Conservation (phyloP, 352 stramenopile genomes). For the Hyaloperonospora brassicae region DNA sequence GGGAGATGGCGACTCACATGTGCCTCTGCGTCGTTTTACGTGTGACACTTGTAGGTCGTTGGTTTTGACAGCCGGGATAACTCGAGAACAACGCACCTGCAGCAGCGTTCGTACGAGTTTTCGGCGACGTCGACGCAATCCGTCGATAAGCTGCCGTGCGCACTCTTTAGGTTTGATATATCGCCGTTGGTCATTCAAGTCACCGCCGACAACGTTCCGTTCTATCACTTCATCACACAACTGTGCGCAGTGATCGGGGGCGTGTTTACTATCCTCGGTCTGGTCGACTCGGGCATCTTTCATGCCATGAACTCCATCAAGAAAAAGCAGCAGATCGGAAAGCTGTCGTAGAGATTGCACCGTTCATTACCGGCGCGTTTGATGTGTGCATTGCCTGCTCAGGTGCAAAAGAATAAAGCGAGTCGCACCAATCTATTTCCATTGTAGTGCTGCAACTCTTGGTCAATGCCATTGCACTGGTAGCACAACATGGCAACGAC, state of each 20-base stretch:
- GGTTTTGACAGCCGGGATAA: slow-evolving; percentile 64
- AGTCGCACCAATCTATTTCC: too few relatives aligned
- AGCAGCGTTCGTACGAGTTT: slow-evolving; percentile 70
- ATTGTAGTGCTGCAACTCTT: too few relatives aligned
- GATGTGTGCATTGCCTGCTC: too few relatives aligned
- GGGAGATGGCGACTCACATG: not conserved
- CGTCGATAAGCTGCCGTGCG: slow-evolving; percentile 45
- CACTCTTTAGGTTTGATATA: slow-evolving; percentile 77
- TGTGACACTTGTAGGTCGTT: slow-evolving; percentile 39
- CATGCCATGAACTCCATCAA: slow-evolving; percentile 77
- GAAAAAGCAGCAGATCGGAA: slow-evolving; percentile 79
- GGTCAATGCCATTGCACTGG: too few relatives aligned
- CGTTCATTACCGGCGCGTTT: too few relatives aligned
- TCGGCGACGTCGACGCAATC: slow-evolving; percentile 74
- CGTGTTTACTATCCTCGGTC: slow-evolving; percentile 78
- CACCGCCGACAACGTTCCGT: slow-evolving; percentile 55
- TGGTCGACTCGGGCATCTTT: slow-evolving; percentile 76
- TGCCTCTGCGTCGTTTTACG: slow-evolving; percentile 1
- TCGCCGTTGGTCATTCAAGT: slow-evolving; percentile 71
- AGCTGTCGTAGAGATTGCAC: slow-evolving; percentile 35
- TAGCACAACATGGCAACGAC: not conserved
- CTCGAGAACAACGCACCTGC: slow-evolving; percentile 40
- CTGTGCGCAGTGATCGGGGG: slow-evolving; percentile 77
- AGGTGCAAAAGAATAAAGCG: too few relatives aligned
- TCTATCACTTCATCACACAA: slow-evolving; percentile 82